These are phyloP conservation scores for Cutaneotrichosporon sp. DNA, from an alignment of 1,284 basidiomycete genomes.

Conservation along the genomic window DNA sequence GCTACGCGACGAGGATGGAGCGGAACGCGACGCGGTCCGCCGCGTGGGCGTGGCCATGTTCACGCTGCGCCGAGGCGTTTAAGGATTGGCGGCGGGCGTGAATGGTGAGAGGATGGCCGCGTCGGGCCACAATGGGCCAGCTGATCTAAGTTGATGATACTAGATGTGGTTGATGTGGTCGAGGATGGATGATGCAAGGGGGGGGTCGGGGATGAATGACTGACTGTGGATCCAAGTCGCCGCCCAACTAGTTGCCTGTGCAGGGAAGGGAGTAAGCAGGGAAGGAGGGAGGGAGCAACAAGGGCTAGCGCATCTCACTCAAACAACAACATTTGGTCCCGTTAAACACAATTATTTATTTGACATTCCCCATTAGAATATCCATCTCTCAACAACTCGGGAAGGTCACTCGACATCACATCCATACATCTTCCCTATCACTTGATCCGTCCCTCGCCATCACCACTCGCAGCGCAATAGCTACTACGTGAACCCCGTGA, in stretches of 20 bases:
- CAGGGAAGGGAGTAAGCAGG: neutral
- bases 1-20: constrained; percentile 22
- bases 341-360: neutral
- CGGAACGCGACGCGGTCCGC: constrained; percentile 24
- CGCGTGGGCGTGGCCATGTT: constrained; percentile 25
- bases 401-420: neutral
- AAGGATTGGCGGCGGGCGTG: neutral
- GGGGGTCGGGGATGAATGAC: neutral
- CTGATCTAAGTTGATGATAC: neutral
- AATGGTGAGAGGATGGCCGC: neutral
- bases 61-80: constrained; percentile 4
- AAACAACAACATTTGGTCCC: constrained; percentile 1
- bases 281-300: neutral
- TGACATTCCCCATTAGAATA: neutral
- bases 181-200: neutral
- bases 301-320: too few species aligned
- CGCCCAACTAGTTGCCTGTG: neutral
- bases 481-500: neutral
- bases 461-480: neutral
- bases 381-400: neutral
- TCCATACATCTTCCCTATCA: neutral
- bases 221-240: neutral
- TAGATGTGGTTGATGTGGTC: constrained; percentile 7
- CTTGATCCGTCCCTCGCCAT: neutral
- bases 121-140: constrained; percentile 8